These are phyloP conservation scores for Westerdykella ornata DNA, from an alignment of 2,329 filamentous ascomycete species.

Conservation along the genomic window DNA sequence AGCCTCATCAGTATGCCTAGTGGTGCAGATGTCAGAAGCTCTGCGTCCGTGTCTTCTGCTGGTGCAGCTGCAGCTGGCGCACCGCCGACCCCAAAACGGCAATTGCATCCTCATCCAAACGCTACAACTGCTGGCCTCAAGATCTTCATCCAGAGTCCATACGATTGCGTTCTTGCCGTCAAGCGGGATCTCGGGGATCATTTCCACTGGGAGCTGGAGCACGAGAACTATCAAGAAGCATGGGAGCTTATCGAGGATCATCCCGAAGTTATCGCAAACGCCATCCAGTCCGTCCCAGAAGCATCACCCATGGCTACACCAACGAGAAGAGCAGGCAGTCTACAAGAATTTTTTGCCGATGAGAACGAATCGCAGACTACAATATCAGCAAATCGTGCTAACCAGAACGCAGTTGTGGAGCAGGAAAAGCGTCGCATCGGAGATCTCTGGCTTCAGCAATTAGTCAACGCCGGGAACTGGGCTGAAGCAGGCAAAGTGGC, in stretches of 20 bases:
- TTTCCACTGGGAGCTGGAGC: slow-evolving; percentile 76
- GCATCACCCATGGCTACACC: slow-evolving; percentile 40
- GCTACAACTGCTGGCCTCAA: slow-evolving; percentile 57
- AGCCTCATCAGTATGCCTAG: slow-evolving; percentile 55
- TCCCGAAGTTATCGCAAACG: slow-evolving; percentile 57
- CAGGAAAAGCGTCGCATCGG: slow-evolving; percentile 87
- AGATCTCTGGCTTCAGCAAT: slow-evolving; percentile 85
- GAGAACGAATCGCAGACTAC: slow-evolving; percentile 57
- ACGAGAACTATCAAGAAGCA: slow-evolving; percentile 71
- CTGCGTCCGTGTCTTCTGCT: slow-evolving; percentile 29
- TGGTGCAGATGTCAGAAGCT: slow-evolving; percentile 34
- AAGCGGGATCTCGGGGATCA: slow-evolving; percentile 83
- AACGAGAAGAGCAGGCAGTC: slow-evolving; percentile 39
- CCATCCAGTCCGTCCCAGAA: slow-evolving; percentile 34
- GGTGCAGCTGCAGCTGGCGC: slow-evolving; percentile 26
- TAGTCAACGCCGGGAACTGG: slow-evolving; percentile 73
- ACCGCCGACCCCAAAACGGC: slow-evolving; percentile 17
- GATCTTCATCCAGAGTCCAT: slow-evolving; percentile 93
- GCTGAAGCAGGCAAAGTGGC: slow-evolving; percentile 68
- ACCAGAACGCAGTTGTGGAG: slow-evolving; percentile 60
- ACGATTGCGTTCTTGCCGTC: slow-evolving; percentile 89
- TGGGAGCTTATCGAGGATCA: slow-evolving; percentile 88
- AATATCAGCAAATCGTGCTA: slow-evolving; percentile 51
- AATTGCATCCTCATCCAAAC: slow-evolving; percentile 41
- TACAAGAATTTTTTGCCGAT: slow-evolving; percentile 66